Evolutionary conservation across 1,284 basidiomycete genomes (phyloP), one percentile per base, ranked within the genome.

Genomic region (Apiotrichum porosum): DNA sequence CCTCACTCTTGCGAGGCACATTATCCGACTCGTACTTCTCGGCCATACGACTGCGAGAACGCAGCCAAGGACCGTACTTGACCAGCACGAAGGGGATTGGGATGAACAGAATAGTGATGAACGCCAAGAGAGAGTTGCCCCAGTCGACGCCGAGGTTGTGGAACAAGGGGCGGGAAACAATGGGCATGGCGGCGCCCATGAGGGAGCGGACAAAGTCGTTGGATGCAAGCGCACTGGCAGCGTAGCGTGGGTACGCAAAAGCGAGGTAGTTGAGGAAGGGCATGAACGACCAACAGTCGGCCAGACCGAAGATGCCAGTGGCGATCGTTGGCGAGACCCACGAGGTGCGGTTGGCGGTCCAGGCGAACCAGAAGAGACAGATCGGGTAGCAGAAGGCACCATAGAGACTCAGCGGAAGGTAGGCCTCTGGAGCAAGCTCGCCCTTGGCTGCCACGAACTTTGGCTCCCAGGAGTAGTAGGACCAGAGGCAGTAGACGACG

Each of bases 241-340:
- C 79, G 58, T 83, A 77, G 19, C 83, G 66, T 1, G 83, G 80
- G 66, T 84, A 86, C 0, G 80, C 69, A 10, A 42, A 31, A 32
- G 84, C 79, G 47, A 84, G 73, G 52, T 86, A 83, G 37, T 65
- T 67, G 33, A 69, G 57, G 15, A 65, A 65, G 9, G 58, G 44
- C 61, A 61, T 47, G 26, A 42, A 39, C 17, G n/a, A 30, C 32
- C 34, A 43, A 37, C 38, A 46, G 32, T 47, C 40, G 14, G 30
- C 40, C 15, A 63, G 58, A 21, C 72, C 71, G 35, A 73, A 61
- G 31, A 71, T 61, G 10, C 45, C 51, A 21, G 66, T 46, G 1
- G 68, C 71, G 5, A 72, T 36, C 4, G 68, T 49, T 5, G 57
- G 59, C 6, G 64, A 64, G 43, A 68, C 63, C 64, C 63, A 69